phyloP scores from a whole-genome alignment of 75 land plant genomes.

The Picea sitchensis region DNA sequence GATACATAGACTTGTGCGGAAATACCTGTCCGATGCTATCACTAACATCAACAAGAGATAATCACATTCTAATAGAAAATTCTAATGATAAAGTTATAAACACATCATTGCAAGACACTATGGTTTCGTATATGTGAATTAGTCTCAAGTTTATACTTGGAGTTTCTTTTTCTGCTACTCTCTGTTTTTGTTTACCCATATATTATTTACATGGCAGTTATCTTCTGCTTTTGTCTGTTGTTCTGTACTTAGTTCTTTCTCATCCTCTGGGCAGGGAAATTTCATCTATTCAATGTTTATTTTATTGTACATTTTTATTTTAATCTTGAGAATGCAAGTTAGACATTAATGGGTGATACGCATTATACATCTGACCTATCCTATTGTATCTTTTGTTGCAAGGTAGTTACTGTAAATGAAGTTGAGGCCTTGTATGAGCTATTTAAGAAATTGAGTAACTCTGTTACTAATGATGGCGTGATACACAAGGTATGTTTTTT shows the following conservation, averaged over 20 bases:
- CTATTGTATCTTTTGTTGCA: background rate
- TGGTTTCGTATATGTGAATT: background rate
- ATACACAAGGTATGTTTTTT: slow-evolving; percentile 71
- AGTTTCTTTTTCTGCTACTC: background rate
- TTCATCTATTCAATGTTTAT: background rate
- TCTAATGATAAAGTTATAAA: background rate
- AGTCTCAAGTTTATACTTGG: background rate
- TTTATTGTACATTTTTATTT: too few species aligned
- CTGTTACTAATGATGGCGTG: slow-evolving; percentile 73
- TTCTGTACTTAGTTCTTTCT: background rate
- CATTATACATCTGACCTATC: background rate
- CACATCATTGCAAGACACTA: background rate
- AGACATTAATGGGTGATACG: background rate
- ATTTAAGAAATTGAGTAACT: slow-evolving; percentile 73
- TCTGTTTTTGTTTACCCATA: background rate
- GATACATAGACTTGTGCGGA: too few species aligned
- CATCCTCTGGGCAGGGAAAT: background rate
- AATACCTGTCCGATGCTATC: too few species aligned
- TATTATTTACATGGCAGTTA: background rate
- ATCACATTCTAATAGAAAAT: background rate
- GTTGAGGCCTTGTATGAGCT: slow-evolving; percentile 86
- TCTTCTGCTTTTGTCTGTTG: background rate
- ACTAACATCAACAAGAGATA: too few species aligned
- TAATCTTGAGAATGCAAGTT: too few species aligned
- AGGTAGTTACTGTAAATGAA: slow-evolving; percentile 78